phyloP scores from a whole-genome alignment of 148 eudicot genomes.

The Linanthus parryae region DNA sequence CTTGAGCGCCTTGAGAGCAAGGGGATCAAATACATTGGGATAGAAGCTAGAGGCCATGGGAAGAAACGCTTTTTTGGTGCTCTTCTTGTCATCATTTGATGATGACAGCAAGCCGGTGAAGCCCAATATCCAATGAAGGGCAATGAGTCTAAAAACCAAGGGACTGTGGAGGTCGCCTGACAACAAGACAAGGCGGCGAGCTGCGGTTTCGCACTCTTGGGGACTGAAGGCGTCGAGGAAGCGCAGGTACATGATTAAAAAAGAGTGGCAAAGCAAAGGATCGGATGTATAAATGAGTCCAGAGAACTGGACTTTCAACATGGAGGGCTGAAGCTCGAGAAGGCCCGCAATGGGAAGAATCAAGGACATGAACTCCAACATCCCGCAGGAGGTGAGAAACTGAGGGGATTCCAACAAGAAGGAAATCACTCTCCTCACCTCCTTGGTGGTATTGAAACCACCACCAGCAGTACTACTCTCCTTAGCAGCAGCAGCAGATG shows the following conservation, averaged over 20 bases:
- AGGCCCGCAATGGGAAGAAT: slow-evolving; percentile 56
- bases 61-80: slow-evolving; percentile 32
- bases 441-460: slow-evolving; percentile 49
- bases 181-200: slow-evolving; percentile 52
- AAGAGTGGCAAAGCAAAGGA: slow-evolving; percentile 77
- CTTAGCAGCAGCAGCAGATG: too few species aligned
- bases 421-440: slow-evolving; percentile 66
- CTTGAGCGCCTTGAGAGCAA: slow-evolving; percentile 78
- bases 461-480: slow-evolving; percentile 7
- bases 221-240: slow-evolving; percentile 57
- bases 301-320: slow-evolving; percentile 85
- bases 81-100: slow-evolving; percentile 26
- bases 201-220: slow-evolving; percentile 57
- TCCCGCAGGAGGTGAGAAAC: slow-evolving; percentile 59
- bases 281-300: slow-evolving; percentile 69
- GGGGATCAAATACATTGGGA: slow-evolving; percentile 80
- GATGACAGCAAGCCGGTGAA: slow-evolving; percentile 36
- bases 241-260: slow-evolving; percentile 45
- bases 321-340: slow-evolving; percentile 71
- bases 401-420: slow-evolving; percentile 81
- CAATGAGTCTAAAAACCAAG: slow-evolving; percentile 71
- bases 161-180: slow-evolving; percentile 58
- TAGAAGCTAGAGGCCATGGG: slow-evolving; percentile 45
- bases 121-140: slow-evolving; percentile 82
- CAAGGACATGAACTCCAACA: slow-evolving; percentile 62